phyloP scores from a whole-genome alignment of 352 stramenopile genomes.

The Phytophthora nicotianae region DNA sequence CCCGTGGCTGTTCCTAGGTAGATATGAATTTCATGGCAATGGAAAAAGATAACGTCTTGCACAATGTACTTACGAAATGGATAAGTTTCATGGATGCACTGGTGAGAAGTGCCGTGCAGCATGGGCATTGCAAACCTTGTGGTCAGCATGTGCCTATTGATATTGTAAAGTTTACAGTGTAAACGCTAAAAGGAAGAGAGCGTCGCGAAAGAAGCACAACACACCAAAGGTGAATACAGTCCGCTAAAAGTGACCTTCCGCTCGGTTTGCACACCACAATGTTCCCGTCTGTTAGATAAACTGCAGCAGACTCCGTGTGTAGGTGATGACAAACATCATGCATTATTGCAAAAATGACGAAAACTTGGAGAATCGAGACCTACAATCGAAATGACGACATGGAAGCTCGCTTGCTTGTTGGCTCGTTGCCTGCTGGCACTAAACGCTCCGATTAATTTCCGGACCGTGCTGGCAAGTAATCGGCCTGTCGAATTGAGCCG shows the following conservation, averaged over 20 bases:
- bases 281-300: no score
- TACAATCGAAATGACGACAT: conserved; percentile 4
- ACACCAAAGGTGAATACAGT: no score
- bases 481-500: neutral
- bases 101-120: neutral
- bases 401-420: neutral
- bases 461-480: conserved; percentile 6
- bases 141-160: neutral
- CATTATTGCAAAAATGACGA: neutral
- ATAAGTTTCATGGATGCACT: no score
- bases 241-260: neutral
- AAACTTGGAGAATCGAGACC: neutral
- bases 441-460: conserved; percentile 8
- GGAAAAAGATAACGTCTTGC: conserved; percentile 8
- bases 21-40: conserved; percentile 31
- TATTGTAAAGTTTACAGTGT: neutral
- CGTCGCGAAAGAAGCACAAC: conserved; percentile 5
- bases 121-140: neutral
- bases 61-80: neutral
- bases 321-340: neutral
- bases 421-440: neutral
- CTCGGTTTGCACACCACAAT: neutral
- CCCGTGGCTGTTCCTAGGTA: conserved; percentile 23
- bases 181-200: neutral
- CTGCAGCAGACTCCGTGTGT: no score